These are phyloP conservation scores for Xylogone sp. DNA, from an alignment of 2,329 filamentous ascomycete genomes.

Conservation along the genomic window DNA sequence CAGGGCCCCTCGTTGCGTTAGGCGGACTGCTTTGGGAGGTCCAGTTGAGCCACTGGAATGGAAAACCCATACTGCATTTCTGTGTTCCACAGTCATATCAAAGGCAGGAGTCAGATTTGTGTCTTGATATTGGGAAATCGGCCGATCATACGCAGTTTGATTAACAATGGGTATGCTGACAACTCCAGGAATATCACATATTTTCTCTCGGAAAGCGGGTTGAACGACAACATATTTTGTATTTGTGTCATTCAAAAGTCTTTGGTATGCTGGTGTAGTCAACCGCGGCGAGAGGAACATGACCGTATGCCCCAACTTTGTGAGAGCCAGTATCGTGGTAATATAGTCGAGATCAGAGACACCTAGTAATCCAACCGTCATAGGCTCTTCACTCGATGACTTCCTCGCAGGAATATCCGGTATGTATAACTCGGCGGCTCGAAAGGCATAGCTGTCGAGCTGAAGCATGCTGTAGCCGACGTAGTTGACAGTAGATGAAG, in stretches of 20 bases:
- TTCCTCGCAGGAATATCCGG: conserved; percentile 7
- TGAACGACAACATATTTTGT: conserved; percentile 17
- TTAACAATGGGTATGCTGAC: conserved; percentile 20
- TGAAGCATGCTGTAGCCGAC: conserved; percentile 13
- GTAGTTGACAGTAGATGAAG: conserved; percentile 7
- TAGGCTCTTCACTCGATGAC: conserved; percentile 8
- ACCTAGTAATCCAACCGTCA: conserved; percentile 20
- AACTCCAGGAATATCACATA: background rate
- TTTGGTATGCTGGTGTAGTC: conserved; percentile 44
- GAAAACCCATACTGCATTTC: conserved; percentile 22
- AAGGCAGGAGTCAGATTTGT: background rate
- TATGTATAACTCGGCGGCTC: conserved; percentile 8
- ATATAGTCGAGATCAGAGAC: conserved; percentile 40
- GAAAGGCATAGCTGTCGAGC: conserved; percentile 11
- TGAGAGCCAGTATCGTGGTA: conserved; percentile 46
- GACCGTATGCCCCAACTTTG: conserved; percentile 47
- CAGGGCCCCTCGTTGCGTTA: conserved; percentile 35
- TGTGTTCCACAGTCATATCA: conserved; percentile 11
- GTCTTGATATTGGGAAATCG: background rate
- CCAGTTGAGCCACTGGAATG: conserved; percentile 3
- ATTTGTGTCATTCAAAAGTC: conserved; percentile 38
- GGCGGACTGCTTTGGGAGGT: conserved; percentile 17
- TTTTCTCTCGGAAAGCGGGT: conserved; percentile 5
- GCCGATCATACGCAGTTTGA: background rate
- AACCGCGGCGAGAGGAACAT: conserved; percentile 52